Evolutionary conservation across 2,329 filamentous ascomycete genomes (phyloP).

Genomic region (Penicillium sp.): DNA sequence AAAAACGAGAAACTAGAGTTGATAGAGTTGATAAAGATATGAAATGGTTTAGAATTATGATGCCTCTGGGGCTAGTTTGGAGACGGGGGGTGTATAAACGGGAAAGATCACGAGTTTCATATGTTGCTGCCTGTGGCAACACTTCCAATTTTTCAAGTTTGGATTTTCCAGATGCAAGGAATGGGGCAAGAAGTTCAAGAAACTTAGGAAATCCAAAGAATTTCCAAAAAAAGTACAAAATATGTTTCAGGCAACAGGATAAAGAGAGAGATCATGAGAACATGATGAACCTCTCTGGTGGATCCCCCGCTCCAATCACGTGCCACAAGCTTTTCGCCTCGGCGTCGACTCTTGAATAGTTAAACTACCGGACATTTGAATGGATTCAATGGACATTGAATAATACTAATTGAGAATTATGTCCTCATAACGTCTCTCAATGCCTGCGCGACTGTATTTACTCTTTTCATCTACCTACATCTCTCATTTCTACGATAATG

Average conservation of each 20-base stretch:
- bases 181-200: neutral
- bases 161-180: constrained; percentile 10
- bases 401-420: neutral
- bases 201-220: no score
- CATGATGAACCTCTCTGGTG: constrained; percentile 3
- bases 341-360: neutral
- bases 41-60: constrained; percentile 10
- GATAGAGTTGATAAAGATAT: neutral
- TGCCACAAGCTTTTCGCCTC: neutral
- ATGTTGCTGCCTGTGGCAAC: constrained; percentile 19
- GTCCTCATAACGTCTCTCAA: neutral
- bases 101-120: constrained; percentile 3
- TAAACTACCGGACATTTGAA: neutral
- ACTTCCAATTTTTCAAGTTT: neutral
- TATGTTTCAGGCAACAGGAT: constrained; percentile 27
- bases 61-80: constrained; percentile 8
- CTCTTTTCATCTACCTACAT: neutral
- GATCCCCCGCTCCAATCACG: constrained; percentile 14
- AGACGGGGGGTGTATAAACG: neutral
- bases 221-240: neutral
- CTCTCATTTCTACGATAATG: constrained; percentile 4
- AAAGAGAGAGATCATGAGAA: constrained; percentile 8
- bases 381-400: neutral
- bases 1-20: constrained; percentile 3
- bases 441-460: neutral